Base-by-base conservation (phyloP, 83 land plant genomes). In the Picea abies region DNA sequence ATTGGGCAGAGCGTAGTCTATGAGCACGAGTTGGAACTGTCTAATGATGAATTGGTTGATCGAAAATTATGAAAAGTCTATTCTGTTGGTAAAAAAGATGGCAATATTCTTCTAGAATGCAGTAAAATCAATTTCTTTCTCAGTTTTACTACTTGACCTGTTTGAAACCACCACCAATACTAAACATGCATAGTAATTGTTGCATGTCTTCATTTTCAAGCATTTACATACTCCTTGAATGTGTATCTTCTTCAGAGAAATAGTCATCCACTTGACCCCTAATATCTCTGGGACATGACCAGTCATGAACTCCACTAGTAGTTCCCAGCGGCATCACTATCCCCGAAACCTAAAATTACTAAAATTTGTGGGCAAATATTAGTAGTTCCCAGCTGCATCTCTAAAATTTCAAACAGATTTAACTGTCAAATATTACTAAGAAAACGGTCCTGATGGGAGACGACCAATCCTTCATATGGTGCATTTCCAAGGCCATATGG, bases 161-260 rank as follows among this genome's bases (percentile, higher is more conserved):
- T 79, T 70, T 93, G 80, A 87, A 85, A 75, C 87, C 86, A 44
- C 86, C 87, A 22, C 90, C 93, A 82, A 90, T 92, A 82, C 89
- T 94, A 84, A 94, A 92, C 82, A 94, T 71, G 3, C 93, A 90
- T 23, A 97, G 89, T 79, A 95, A 68, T 15, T 93, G 94, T 75
- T 97, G 99, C 92, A 97, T 93, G 62, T 97, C 99, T 68, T 97
- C 99, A 84, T 89, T 93, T 82, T 92, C 97, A 25, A 96, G 92
- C 89, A 96, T 87, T 80, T 91, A 94, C 84, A 90, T 83, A 69
- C 97, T 93, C 80, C 89, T 90, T 11, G 90, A 75, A 5, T 93
- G 95, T 58, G 93, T 93, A 44, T 93, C 96, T 60, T 96, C 97
- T 87, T 95, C 96, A 20, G 92, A 86, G 76, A 90, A 83, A 60